Evolutionary conservation across 345 rosid genomes (phyloP).

Genomic region (Eucalyptus microcorys): DNA sequence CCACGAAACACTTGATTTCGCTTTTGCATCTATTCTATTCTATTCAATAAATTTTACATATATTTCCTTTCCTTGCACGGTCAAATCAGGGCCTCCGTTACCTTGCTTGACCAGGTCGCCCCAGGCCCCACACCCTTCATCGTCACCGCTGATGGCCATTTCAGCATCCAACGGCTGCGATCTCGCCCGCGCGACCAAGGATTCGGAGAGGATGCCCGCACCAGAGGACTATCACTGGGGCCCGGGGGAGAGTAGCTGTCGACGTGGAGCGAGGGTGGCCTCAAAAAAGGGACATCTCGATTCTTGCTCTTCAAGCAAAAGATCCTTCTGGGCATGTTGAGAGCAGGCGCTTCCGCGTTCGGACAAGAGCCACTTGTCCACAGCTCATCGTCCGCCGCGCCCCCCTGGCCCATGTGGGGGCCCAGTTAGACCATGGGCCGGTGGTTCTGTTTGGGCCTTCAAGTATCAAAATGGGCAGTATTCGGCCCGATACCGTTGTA

Average conservation of each 20-base stretch:
- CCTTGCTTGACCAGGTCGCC: not conserved
- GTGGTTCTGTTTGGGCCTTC: not conserved
- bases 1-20: not conserved
- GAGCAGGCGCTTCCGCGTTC: not conserved
- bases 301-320: not conserved
- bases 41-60: not conserved
- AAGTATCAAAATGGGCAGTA: not conserved
- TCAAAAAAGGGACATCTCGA: not conserved
- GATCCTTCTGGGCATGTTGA: not conserved
- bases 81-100: not conserved
- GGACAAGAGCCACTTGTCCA: not conserved
- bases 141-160: not conserved
- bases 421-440: not conserved
- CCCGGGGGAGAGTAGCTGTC: not conserved
- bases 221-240: not conserved
- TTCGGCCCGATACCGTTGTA: not conserved
- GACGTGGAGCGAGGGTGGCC: not conserved
- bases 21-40: not conserved
- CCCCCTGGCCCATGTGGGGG: not conserved
- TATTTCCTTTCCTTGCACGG: not conserved
- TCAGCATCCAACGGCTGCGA: not conserved
- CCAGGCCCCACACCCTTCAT: rapidly evolving
- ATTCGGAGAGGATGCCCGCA: not conserved
- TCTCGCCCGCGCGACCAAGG: not conserved
- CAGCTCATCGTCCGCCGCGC: not conserved